Evolutionary conservation across 2,329 filamentous ascomycete genomes (phyloP).

Genomic region (Diaporthe sp.): DNA sequence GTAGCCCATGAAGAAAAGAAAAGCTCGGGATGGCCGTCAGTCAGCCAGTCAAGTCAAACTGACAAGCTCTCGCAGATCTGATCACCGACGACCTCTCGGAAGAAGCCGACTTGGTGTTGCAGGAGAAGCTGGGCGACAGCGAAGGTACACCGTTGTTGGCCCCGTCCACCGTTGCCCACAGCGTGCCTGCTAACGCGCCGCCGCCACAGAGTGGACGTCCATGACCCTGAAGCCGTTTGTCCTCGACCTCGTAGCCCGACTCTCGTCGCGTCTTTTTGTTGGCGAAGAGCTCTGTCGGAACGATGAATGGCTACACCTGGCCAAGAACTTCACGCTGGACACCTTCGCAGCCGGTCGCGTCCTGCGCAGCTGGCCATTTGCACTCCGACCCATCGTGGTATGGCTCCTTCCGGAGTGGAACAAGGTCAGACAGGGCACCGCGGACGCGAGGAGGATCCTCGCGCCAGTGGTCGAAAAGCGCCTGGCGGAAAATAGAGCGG

Average conservation of each 20-base stretch:
- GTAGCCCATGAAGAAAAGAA: background rate
- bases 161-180: background rate
- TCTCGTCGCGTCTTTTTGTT: conserved; percentile 61
- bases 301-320: conserved; percentile 56
- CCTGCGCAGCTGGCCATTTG: conserved; percentile 52
- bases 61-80: conserved; percentile 6
- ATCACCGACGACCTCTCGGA: conserved; percentile 28
- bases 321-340: conserved; percentile 54
- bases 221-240: conserved; percentile 36
- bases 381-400: conserved; percentile 54
- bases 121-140: conserved; percentile 18
- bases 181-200: background rate
- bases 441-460: conserved; percentile 49
- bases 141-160: background rate
- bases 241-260: conserved; percentile 56
- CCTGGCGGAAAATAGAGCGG: conserved; percentile 37
- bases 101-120: conserved; percentile 1
- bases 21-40: too few species aligned
- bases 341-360: conserved; percentile 47
- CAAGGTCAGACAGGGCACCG: conserved; percentile 49
- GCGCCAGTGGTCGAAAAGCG: conserved; percentile 44
- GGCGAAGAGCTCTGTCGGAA: conserved; percentile 57
- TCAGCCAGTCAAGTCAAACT: background rate
- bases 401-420: conserved; percentile 54
- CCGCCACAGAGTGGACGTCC: conserved; percentile 9